phyloP scores from a whole-genome alignment of 1,284 basidiomycete species.

The Cutaneotrichosporon mucoides region DNA sequence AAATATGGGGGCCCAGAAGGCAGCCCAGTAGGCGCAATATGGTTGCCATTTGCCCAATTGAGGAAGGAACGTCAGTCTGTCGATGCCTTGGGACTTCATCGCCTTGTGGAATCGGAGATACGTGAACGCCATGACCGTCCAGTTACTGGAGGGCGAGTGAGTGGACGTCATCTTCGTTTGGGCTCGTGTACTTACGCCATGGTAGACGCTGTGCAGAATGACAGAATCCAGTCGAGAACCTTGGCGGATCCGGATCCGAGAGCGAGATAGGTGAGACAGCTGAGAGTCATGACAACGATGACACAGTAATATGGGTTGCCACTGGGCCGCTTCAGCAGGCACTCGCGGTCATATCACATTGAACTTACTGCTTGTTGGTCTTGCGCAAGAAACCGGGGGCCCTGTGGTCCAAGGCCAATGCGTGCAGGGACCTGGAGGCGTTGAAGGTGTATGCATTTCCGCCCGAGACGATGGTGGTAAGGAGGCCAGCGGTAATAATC shows the following conservation, averaged over 20 bases:
- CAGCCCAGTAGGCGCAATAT: neutral
- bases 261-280: conserved; percentile 53
- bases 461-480: conserved; percentile 47
- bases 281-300: conserved; percentile 64
- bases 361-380: conserved; percentile 49
- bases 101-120: conserved; percentile 72
- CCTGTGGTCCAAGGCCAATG: conserved; percentile 55
- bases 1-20: neutral
- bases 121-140: conserved; percentile 71
- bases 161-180: no score
- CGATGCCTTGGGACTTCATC: conserved; percentile 61
- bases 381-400: conserved; percentile 57
- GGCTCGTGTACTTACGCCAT: conserved; percentile 48
- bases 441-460: conserved; percentile 23
- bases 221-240: conserved; percentile 69
- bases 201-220: conserved; percentile 53
- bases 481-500: conserved; percentile 62
- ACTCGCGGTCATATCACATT: neutral
- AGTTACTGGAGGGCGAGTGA: conserved; percentile 52
- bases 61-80: neutral
- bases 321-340: conserved; percentile 9
- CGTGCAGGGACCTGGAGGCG: conserved; percentile 49
- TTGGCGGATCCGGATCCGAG: conserved; percentile 57
- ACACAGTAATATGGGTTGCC: conserved; percentile 64
- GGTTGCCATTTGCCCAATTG: neutral